Evolutionary conservation across 2,329 filamentous ascomycete genomes (phyloP).

Genomic region (Polytolypa hystricis): DNA sequence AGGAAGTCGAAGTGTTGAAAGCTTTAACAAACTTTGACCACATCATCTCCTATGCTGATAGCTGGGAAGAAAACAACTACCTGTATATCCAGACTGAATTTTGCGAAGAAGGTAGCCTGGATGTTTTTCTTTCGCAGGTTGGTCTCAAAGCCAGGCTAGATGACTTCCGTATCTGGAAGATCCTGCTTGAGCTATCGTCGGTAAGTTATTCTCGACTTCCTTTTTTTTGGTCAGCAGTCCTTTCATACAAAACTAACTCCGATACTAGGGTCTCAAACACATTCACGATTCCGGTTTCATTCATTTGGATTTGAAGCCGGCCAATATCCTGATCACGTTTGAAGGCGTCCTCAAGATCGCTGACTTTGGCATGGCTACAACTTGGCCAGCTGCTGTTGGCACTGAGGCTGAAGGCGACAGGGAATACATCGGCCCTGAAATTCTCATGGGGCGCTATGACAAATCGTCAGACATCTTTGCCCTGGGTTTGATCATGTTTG

Average conservation of each 20-base stretch:
- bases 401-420: conserved; percentile 91
- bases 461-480: conserved; percentile 91
- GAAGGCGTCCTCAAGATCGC: conserved; percentile 56
- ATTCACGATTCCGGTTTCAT: conserved; percentile 82
- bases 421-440: conserved; percentile 91
- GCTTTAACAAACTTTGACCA: conserved; percentile 72
- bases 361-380: conserved; percentile 61
- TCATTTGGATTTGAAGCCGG: conserved; percentile 56
- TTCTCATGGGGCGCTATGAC: conserved; percentile 74
- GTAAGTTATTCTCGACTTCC: conserved; percentile 42
- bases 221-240: neutral
- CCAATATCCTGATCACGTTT: conserved; percentile 55
- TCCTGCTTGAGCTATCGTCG: conserved; percentile 72
- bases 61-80: conserved; percentile 76
- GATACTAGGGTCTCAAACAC: conserved; percentile 63
- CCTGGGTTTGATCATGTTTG: conserved; percentile 84
- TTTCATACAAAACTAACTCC: conserved; percentile 15
- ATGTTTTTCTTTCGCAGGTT: conserved; percentile 71
- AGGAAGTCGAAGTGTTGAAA: conserved; percentile 71
- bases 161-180: conserved; percentile 98
- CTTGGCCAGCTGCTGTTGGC: conserved; percentile 62
- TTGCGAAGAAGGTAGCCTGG: conserved; percentile 86
- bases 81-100: conserved; percentile 97
- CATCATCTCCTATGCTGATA: conserved; percentile 69
- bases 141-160: conserved; percentile 79